Percentiles rank a stretch among this genome's conserved stretches.
Evolutionary conservation across 2,329 filamentous ascomycete genomes (phyloP).

Genomic region (Drechslerella stenobrocha): DNA sequence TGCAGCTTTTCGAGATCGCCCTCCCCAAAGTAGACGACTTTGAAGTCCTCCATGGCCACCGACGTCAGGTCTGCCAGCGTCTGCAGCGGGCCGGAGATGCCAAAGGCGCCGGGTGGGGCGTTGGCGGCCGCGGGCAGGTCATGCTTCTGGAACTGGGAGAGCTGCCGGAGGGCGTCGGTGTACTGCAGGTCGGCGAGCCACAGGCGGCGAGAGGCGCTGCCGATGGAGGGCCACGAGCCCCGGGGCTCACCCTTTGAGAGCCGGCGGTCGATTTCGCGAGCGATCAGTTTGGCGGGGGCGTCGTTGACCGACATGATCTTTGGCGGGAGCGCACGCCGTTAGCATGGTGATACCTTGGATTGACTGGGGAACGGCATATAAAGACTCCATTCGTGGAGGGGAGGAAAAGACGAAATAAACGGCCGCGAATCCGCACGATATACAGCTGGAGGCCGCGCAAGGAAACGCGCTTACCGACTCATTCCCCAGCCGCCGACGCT

Average conservation of each 20-base stretch:
- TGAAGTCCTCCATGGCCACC: slow-evolving; percentile 50
- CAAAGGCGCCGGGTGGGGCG: slow-evolving; percentile 48
- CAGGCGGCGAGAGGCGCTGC: slow-evolving; percentile 49
- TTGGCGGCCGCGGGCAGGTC: slow-evolving; percentile 29
- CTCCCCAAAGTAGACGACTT: slow-evolving; percentile 50
- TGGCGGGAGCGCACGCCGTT: background rate
- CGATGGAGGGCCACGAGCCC: slow-evolving; percentile 50
- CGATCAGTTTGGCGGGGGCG: slow-evolving; percentile 48
- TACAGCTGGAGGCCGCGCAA: background rate
- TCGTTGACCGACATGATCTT: slow-evolving; percentile 47
- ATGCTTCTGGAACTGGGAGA: slow-evolving; percentile 45
- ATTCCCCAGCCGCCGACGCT: slow-evolving; percentile 20
- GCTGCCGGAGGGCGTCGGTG: slow-evolving; percentile 35
- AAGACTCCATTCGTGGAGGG: background rate
- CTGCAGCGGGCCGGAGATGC: slow-evolving; percentile 51
- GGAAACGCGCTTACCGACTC: slow-evolving; percentile 26
- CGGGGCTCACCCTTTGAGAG: slow-evolving; percentile 47
- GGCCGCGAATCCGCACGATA: background rate
- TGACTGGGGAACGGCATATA: slow-evolving; percentile 31
- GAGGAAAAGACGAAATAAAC: background rate
- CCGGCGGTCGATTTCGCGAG: slow-evolving; percentile 51
- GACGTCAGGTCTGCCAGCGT: slow-evolving; percentile 52
- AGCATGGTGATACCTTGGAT: slow-evolving; percentile 20
- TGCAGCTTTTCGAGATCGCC: slow-evolving; percentile 49
- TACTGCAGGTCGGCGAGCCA: slow-evolving; percentile 50